These are phyloP conservation scores for Fusarium tupiense DNA, from an alignment of 2,329 filamentous ascomycete species.

Conservation along the genomic window DNA sequence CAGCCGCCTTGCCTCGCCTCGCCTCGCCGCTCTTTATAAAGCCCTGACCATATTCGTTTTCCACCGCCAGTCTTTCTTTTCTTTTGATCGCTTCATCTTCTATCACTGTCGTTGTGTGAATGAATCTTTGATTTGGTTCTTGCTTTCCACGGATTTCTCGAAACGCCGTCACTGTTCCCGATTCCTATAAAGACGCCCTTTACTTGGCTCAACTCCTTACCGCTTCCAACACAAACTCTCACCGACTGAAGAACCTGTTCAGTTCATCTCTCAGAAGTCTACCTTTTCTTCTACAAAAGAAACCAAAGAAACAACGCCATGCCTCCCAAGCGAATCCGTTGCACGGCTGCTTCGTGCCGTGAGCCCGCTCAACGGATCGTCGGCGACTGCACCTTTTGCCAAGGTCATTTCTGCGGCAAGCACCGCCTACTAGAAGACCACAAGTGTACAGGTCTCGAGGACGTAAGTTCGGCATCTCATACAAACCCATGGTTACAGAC, in stretches of 20 bases:
- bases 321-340: constrained; percentile 82
- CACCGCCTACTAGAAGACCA: constrained; percentile 95
- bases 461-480: constrained; percentile 63
- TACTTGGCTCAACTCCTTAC: constrained; percentile 12
- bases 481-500: background rate
- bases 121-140: constrained; percentile 25
- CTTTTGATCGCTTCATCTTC: constrained; percentile 22
- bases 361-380: constrained; percentile 90
- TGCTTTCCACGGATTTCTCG: constrained; percentile 21
- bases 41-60: constrained; percentile 22
- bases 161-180: constrained; percentile 26
- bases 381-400: constrained; percentile 95
- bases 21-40: constrained; percentile 40
- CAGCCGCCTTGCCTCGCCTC: constrained; percentile 38
- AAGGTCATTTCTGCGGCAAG: constrained; percentile 93
- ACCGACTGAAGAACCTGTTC: constrained; percentile 23
- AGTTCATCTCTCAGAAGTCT: background rate
- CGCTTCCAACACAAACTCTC: constrained; percentile 16
- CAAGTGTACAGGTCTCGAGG: constrained; percentile 90
- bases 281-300: background rate
- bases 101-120: constrained; percentile 30
- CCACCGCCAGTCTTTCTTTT: background rate
- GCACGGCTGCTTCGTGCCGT: constrained; percentile 89
- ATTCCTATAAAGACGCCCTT: background rate
- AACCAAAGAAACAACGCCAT: constrained; percentile 51